phyloP scores from a whole-genome alignment of 2,329 filamentous ascomycete genomes.

The Hirsutella rhossiliensis region DNA sequence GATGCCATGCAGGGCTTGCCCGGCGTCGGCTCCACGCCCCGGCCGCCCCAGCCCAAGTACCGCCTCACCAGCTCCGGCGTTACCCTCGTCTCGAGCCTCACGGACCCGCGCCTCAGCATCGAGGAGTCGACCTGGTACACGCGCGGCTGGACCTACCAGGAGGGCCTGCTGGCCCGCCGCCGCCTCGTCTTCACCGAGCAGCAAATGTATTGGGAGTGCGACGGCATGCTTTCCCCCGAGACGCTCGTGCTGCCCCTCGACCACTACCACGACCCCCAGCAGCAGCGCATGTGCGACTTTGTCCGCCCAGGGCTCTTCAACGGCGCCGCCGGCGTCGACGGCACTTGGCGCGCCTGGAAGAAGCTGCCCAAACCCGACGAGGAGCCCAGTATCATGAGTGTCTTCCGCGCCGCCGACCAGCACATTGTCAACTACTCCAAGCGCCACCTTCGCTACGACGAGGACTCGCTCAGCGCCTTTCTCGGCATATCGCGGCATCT shows the following conservation, averaged over 20 bases:
- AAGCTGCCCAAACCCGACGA: constrained; percentile 14
- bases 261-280: constrained; percentile 18
- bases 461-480: constrained; percentile 21
- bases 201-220: constrained; percentile 27
- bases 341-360: constrained; percentile 23
- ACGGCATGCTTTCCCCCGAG: constrained; percentile 24
- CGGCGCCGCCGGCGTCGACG: constrained; percentile 20
- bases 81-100: constrained; percentile 19
- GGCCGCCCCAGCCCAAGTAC: constrained; percentile 17
- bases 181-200: constrained; percentile 25
- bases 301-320: constrained; percentile 22
- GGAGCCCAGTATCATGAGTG: constrained; percentile 20
- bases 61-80: constrained; percentile 18
- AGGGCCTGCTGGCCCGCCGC: constrained; percentile 22
- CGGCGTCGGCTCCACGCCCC: constrained; percentile 16
- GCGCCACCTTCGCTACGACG: constrained; percentile 15
- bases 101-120: constrained; percentile 16
- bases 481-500: constrained; percentile 18
- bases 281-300: constrained; percentile 23
- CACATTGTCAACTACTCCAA: constrained; percentile 20
- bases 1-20: constrained; percentile 21
- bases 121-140: constrained; percentile 20
- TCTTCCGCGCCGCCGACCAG: constrained; percentile 21
- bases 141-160: constrained; percentile 27
- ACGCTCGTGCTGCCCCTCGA: constrained; percentile 18